Base-by-base conservation (phyloP, 345 rosid species). In the Crucihimalaya himalaica region DNA sequence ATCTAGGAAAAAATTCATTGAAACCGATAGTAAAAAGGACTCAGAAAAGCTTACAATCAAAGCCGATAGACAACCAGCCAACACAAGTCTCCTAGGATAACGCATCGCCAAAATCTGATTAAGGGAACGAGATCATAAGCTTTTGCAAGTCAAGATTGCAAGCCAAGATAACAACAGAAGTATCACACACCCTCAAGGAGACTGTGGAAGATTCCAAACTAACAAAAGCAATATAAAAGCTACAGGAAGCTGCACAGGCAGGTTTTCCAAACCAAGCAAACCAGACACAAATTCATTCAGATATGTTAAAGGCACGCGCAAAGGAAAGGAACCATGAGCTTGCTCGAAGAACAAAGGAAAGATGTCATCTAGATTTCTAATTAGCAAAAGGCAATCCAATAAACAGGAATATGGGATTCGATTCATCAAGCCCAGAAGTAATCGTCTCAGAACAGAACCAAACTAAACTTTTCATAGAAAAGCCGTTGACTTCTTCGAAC, bases 21-120 rank as follows among this genome's bases (percentile, higher is more conserved):
- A 47, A 56, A 21, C 63, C 6, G 14, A 29, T 16, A 69, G 21
- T 42, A 13, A 32, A 20, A 52, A 67, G 31, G 10, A 43, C 6
- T 15, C 4, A 62, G 28, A 63, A 11, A 47, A 59, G 75, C 98
- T 86, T 81, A 92, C 98, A 52, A 85, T 79, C 76, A 90, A 21
- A 54, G 99, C 87, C 37, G 84, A 82, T 46, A 94, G 65, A 85
- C 97, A 94, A 73, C 98, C 98, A 59, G 89, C 75, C 84, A 95
- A 86, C 76, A 95, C 99, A 75, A 92, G 88, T 80, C 96, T 87
- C 83, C 97, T 87, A 2, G 97, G 97, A 70, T 95, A 96, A 50
- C 97, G 95, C 97, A 95, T 95, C 29, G 99, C 99, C 88, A 92
- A 78, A 81, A 95, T 92, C 99, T 95, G 71, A 61, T 46, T 6